Evolutionary conservation across 1,139 yeast genomes (phyloP).

Genomic region (Yamadazyma aaseri): DNA sequence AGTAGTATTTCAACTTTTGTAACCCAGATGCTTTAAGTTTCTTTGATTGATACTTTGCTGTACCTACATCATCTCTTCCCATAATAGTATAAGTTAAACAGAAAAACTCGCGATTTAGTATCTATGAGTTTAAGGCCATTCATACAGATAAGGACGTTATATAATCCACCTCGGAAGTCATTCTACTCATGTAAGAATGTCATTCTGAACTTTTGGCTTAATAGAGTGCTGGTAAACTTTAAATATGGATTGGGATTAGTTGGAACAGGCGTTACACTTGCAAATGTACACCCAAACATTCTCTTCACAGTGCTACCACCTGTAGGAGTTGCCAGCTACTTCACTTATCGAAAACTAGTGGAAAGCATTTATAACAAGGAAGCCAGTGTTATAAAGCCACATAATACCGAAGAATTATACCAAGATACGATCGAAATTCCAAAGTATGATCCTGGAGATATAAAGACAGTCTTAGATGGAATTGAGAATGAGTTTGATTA

Average conservation of each 20-base stretch:
- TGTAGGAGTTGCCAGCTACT: constrained; percentile 25
- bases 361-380: constrained; percentile 20
- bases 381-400: constrained; percentile 12
- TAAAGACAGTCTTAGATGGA: constrained; percentile 32
- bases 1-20: constrained; percentile 81
- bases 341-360: constrained; percentile 14
- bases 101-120: background rate
- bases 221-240: constrained; percentile 24
- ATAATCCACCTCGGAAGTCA: constrained; percentile 33
- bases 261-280: constrained; percentile 27
- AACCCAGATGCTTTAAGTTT: constrained; percentile 81
- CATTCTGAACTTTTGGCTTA: constrained; percentile 25
- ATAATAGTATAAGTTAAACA: constrained; percentile 1
- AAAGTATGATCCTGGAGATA: constrained; percentile 34
- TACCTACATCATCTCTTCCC: constrained; percentile 52
- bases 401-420: constrained; percentile 6
- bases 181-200: constrained; percentile 28
- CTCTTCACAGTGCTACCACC: constrained; percentile 42
- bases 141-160: background rate
- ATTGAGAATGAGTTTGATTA: constrained; percentile 40
- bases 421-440: constrained; percentile 20
- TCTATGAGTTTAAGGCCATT: background rate
- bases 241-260: constrained; percentile 32
- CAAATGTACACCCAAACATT: constrained; percentile 37
- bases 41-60: constrained; percentile 79